Base-by-base conservation (phyloP, 805 yeast genomes). In the Kazachstania taianensis region DNA sequence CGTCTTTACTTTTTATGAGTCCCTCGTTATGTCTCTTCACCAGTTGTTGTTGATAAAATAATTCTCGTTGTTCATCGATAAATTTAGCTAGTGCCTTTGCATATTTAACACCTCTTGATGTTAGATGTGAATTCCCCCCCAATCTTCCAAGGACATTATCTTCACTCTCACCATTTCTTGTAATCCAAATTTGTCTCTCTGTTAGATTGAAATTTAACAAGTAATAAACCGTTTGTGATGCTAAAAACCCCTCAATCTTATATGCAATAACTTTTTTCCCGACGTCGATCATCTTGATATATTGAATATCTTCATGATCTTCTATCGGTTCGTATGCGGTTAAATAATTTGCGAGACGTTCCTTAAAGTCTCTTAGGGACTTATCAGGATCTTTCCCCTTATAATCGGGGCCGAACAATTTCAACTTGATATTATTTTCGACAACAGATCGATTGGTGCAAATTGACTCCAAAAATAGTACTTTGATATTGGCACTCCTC, bases 201-300 rank as follows among this genome's bases (percentile, higher is more conserved):
- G 80, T 72, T 29, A 89, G 66, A 54, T 92, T 89, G 71, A 89
- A 89, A 50, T 85, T 85, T 43, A 89, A 67, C 44, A 89, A 63
- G 63, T 85, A 92, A 54, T 85, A 89, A 25, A 87, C 83, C 1
- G 95, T 82, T 53, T 92, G 97, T 3, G 95, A 86, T 0, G 96
- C 89, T 36, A 89, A 63, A 51, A 85, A 92, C 5, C 82, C 82
- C 50, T 83, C 83, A 39, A 89, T 82, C 52, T 87, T 85, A 56
- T 80, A 87, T 23, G 95, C 84, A 36, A 89, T 94, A 27, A 89
- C 85, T 57, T 89, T 92, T 50, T 83, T 77, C 6, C 98, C 97
- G 8, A 87, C 96, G 57, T 89, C 89, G 38, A 89, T 85, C 94
- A 89, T 86, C 58, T 89, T 86, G 45, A 87, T 83, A 50, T 86